Percentiles rank a stretch among this genome's conserved stretches.
phyloP scores from a whole-genome alignment of 306 rosid species.

The Corylus americana region DNA sequence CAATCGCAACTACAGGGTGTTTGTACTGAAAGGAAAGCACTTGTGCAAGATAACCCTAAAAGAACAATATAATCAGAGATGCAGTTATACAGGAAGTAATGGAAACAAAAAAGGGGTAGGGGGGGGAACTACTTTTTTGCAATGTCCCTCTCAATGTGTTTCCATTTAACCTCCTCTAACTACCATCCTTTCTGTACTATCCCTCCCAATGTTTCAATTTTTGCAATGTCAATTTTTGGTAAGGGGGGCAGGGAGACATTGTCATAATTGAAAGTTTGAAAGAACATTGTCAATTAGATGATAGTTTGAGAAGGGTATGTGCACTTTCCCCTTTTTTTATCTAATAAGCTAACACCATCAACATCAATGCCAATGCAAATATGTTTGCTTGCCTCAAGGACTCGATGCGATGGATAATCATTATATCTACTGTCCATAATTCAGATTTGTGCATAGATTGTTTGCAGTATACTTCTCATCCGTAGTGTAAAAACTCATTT shows the following conservation, averaged over 20 bases:
- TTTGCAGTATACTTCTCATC: neutral
- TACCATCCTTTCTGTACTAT: too few species aligned
- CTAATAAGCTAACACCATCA: neutral
- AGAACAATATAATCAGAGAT: slow-evolving; percentile 17
- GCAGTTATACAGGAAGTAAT: neutral
- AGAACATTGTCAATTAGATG: too few species aligned
- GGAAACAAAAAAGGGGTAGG: neutral
- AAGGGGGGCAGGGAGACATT: too few species aligned
- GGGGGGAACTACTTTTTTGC: too few species aligned
- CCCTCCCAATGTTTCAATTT: too few species aligned
- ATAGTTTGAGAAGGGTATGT: too few species aligned
- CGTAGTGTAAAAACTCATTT: neutral
- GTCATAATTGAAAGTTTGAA: too few species aligned
- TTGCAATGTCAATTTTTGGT: too few species aligned
- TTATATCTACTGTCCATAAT: neutral
- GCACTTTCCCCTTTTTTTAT: neutral
- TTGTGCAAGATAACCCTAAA: slow-evolving; percentile 94
- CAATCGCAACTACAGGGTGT: slow-evolving; percentile 79
- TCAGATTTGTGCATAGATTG: neutral
- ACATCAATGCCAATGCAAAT: neutral
- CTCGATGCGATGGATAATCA: neutral
- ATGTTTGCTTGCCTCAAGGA: neutral
- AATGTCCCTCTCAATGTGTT: too few species aligned
- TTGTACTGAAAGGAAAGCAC: slow-evolving; percentile 82
- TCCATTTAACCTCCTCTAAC: too few species aligned